phyloP scores from a whole-genome alignment of 2,329 filamentous ascomycete genomes.

The Sclerotinia spermophila region DNA sequence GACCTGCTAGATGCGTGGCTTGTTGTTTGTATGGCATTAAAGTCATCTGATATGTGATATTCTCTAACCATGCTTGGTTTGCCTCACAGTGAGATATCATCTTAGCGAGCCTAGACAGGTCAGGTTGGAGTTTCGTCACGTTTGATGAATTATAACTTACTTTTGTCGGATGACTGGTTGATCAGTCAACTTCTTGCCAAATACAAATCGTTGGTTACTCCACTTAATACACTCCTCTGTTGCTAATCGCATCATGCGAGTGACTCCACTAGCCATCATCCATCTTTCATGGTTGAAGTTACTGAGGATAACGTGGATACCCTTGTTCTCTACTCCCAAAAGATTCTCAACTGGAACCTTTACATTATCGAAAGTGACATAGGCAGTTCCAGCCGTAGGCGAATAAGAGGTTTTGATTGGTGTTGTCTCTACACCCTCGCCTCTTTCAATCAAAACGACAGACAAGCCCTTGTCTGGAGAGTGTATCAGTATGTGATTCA shows the following conservation, averaged over 20 bases:
- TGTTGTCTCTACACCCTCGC: slow-evolving; percentile 72
- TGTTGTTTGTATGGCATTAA: slow-evolving; percentile 78
- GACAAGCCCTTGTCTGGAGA: slow-evolving; percentile 64
- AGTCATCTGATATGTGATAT: slow-evolving; percentile 83
- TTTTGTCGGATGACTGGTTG: slow-evolving; percentile 82
- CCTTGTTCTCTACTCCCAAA: slow-evolving; percentile 79
- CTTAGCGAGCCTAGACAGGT: slow-evolving; percentile 60
- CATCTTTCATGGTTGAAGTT: slow-evolving; percentile 90
- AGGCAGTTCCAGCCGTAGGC: slow-evolving; percentile 52
- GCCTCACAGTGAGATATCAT: slow-evolving; percentile 81
- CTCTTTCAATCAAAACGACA: slow-evolving; percentile 70
- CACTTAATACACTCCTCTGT: slow-evolving; percentile 86
- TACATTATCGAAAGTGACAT: slow-evolving; percentile 77
- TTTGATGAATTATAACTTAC: slow-evolving; percentile 41
- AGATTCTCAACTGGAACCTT: slow-evolving; percentile 78
- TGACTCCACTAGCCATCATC: slow-evolving; percentile 62
- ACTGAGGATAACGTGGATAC: slow-evolving; percentile 76
- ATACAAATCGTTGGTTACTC: slow-evolving; percentile 81
- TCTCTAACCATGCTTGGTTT: slow-evolving; percentile 83
- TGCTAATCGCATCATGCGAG: slow-evolving; percentile 63
- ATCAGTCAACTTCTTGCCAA: slow-evolving; percentile 76
- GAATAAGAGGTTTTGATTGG: slow-evolving; percentile 81
- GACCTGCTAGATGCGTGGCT: slow-evolving; percentile 69
- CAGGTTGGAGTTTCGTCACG: slow-evolving; percentile 9
- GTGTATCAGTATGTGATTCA: background rate